phyloP scores from a whole-genome alignment of 257 asterid species.

The Ballota nigra region DNA sequence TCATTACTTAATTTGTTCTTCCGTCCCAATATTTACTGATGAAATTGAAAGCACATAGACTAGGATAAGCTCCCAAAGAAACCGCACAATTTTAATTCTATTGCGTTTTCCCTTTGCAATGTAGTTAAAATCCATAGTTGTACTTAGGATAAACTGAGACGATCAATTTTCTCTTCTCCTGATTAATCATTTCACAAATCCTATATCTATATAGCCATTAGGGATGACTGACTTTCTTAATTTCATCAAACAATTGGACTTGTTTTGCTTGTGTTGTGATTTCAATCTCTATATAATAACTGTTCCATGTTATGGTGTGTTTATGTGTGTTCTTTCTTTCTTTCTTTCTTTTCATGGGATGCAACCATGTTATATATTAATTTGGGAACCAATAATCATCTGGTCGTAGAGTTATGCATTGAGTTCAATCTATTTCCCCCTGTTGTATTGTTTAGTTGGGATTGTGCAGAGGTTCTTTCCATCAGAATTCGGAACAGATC shows the following conservation, averaged over 20 bases:
- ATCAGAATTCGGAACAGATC: constrained; percentile 87
- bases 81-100: neutral
- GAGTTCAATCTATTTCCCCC: neutral
- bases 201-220: neutral
- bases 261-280: neutral
- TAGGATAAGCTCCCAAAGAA: neutral
- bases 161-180: neutral
- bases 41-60: neutral
- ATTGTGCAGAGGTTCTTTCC: constrained; percentile 80
- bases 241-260: neutral
- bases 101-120: neutral
- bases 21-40: neutral
- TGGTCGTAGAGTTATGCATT: neutral
- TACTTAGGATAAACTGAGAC: neutral
- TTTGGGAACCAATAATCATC: neutral
- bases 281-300: neutral
- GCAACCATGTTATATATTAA: neutral
- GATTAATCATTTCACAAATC: neutral
- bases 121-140: neutral
- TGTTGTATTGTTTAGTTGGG: constrained; percentile 20
- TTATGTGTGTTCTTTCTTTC: neutral
- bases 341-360: neutral
- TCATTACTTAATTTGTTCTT: neutral
- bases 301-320: neutral
- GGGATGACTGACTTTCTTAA: neutral